Conservation (phyloP, 345 rosid genomes). For the Eucalyptus fibrosa region DNA sequence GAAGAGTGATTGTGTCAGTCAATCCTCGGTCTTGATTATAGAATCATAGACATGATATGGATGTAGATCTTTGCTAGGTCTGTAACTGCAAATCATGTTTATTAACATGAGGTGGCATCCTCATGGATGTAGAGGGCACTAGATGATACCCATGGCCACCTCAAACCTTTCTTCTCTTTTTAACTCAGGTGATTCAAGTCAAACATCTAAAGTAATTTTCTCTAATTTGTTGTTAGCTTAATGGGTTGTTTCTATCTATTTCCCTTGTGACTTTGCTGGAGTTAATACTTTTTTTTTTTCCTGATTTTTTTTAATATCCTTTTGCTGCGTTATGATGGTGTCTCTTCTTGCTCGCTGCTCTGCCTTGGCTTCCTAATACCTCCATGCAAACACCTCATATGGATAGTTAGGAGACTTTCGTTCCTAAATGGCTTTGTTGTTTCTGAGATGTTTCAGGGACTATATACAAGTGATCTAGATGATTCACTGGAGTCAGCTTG, state of each 20-base stretch:
- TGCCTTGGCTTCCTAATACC: background rate
- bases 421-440: background rate
- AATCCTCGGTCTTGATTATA: background rate
- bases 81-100: background rate
- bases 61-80: background rate
- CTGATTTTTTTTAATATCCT: background rate
- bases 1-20: background rate
- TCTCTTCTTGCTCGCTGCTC: background rate
- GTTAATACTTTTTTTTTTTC: background rate
- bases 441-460: conserved; percentile 37
- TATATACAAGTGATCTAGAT: conserved; percentile 55
- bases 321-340: background rate
- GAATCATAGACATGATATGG: background rate
- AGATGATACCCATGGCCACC: background rate
- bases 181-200: background rate
- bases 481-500: conserved; percentile 61
- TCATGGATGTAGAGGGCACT: background rate
- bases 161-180: background rate
- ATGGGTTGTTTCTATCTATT: background rate
- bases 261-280: background rate
- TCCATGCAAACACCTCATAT: background rate
- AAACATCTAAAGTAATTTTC: background rate
- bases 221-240: background rate
- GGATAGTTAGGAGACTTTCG: background rate
- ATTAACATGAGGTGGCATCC: background rate